These are phyloP conservation scores for Saturnispora diversa DNA, from an alignment of 805 yeast species.

Conservation along the genomic window DNA sequence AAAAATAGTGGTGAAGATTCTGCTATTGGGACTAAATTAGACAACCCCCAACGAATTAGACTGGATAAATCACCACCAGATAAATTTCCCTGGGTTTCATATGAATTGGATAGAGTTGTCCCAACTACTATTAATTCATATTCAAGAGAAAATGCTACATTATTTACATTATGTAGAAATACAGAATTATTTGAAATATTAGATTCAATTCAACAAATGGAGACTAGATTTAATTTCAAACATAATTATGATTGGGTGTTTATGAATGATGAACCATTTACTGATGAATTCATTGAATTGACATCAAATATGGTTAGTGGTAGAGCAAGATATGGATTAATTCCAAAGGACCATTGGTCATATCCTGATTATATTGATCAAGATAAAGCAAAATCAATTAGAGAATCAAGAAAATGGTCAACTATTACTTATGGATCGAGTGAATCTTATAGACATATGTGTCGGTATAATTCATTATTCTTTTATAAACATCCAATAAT, in stretches of 20 bases:
- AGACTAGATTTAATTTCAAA: conserved; percentile 33
- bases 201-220: conserved; percentile 33
- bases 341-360: conserved; percentile 45
- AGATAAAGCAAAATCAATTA: conserved; percentile 31
- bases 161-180: conserved; percentile 42
- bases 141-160: conserved; percentile 62
- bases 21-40: conserved; percentile 9
- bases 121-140: conserved; percentile 22
- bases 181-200: conserved; percentile 34
- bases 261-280: conserved; percentile 42
- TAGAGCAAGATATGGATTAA: conserved; percentile 36
- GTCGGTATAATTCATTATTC: conserved; percentile 42
- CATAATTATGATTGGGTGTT: conserved; percentile 40
- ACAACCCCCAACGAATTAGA: conserved; percentile 10
- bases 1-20: conserved; percentile 1
- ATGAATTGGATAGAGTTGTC: conserved; percentile 14
- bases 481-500: conserved; percentile 47
- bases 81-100: conserved; percentile 11
- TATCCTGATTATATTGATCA: conserved; percentile 42
- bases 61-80: conserved; percentile 12
- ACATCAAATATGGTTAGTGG: conserved; percentile 37
- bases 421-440: conserved; percentile 52
- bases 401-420: conserved; percentile 29
- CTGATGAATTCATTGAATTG: conserved; percentile 33
- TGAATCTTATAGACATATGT: conserved; percentile 70